phyloP scores from a whole-genome alignment of 768 basidiomycete species.

The Mycena floridula region DNA sequence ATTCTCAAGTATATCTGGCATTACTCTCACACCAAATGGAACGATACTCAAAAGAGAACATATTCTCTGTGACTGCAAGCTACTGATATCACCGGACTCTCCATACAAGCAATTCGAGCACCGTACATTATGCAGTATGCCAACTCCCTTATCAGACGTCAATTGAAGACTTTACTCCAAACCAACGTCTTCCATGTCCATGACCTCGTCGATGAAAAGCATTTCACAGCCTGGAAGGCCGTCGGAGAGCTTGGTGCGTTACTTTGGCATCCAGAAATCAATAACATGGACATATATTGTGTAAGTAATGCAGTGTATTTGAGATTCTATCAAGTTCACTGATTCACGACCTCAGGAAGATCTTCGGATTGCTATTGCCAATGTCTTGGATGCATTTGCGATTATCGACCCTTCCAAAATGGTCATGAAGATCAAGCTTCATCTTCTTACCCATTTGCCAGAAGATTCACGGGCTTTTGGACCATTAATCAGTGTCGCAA shows the following conservation, averaged over 20 bases:
- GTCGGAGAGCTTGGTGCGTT: too few relatives aligned
- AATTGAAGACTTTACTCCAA: constrained; percentile 22
- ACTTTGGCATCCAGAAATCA: too few relatives aligned
- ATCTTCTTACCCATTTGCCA: constrained; percentile 9
- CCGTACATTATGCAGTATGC: too few relatives aligned
- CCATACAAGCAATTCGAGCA: too few relatives aligned
- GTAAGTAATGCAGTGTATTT: constrained; percentile 4
- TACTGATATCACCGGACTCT: too few relatives aligned
- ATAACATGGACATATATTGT: constrained; percentile 15
- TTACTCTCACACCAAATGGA: constrained; percentile 14
- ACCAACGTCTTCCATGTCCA: constrained; percentile 19
- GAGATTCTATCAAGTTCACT: neutral
- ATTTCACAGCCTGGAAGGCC: constrained; percentile 15
- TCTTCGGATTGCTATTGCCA: constrained; percentile 5
- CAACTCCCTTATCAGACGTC: too few relatives aligned
- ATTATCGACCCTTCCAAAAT: constrained; percentile 11
- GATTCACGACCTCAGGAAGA: constrained; percentile 1
- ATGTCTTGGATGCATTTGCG: constrained; percentile 13
- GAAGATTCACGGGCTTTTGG: constrained; percentile 9
- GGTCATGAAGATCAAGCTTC: constrained; percentile 12
- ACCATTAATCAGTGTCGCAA: too few relatives aligned
- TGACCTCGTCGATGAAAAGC: constrained; percentile 13
- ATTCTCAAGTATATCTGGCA: too few relatives aligned
- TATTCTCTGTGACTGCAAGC: too few relatives aligned
- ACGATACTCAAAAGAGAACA: constrained; percentile 16